phyloP scores from a whole-genome alignment of 2,329 filamentous ascomycete species.

The Immersiporthe knoxdaviesiana region DNA sequence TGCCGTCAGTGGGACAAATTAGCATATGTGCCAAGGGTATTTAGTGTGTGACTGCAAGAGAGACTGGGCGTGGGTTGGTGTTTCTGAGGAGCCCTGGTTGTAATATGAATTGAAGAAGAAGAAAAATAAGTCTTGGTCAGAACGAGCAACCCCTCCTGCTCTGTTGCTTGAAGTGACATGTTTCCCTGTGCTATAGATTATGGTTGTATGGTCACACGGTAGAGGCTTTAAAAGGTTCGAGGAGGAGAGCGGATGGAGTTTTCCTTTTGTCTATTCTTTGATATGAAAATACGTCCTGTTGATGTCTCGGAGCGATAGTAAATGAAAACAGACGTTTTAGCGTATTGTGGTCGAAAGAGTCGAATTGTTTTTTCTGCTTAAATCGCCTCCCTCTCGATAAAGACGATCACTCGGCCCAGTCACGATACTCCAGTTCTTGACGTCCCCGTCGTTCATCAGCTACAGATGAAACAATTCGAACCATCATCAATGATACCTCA shows the following conservation, averaged over 20 bases:
- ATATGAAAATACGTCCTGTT: not conserved
- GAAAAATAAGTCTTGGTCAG: constrained; percentile 5
- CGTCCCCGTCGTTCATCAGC: not conserved
- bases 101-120: constrained; percentile 3
- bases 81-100: not conserved
- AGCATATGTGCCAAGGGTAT: constrained; percentile 32
- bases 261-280: not conserved
- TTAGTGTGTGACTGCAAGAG: not conserved
- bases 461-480: not conserved
- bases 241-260: not conserved
- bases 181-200: not conserved
- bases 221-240: not conserved
- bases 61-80: constrained; percentile 13
- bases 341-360: not conserved
- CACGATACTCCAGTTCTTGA: not conserved
- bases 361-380: not conserved
- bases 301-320: not conserved
- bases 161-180: not conserved
- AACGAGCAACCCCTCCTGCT: not conserved
- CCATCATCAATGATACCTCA: no score
- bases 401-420: not conserved
- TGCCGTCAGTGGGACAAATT: constrained; percentile 67
- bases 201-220: not conserved
- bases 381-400: not conserved
- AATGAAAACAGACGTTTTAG: not conserved